Evolutionary conservation across 1,284 basidiomycete species (phyloP), one percentile per base, ranked within the genome.

Genomic region (Apiotrichum sp.): DNA sequence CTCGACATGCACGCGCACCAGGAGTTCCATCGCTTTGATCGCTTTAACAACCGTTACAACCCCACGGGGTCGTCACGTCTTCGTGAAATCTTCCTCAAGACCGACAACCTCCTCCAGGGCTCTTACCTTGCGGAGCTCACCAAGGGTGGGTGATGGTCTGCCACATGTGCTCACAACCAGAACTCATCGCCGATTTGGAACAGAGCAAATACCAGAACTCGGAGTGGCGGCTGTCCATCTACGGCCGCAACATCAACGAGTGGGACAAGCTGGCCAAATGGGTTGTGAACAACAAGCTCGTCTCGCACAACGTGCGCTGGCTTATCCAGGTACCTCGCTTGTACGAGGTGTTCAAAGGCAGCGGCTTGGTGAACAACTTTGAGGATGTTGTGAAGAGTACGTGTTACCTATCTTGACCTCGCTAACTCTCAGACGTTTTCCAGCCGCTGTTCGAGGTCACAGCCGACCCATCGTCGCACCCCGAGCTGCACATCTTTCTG

Each of bases 1-100:
- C 83, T 99, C 47, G 96, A 98, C 71, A 98, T 98, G 96, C 96
- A 98, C 64, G 96, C 96, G 0, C 95, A 98, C 75, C 88, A 91
- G 64, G 75, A 93, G 6, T 98, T 98, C 81, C 95, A 98, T 75
- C 79, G 96, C 16, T 98, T 98, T 70, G 96, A 98, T 79, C 89
- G 92, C 68, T 95, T 93, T 77, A 95, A 95, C 68, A 74, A 78
- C 65, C 66, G 74, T 40, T 74, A 76, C 64, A 75, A 75, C 59
- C 74, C 72, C 9, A 75, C 67, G 61, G 95, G 96, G 56, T 93
- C 97, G 76, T 95, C 91, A 16, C 82, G 96, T 55, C 78, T 99
- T 62, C 81, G 96, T 53, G 96, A 98, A 75, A 98, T 98, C 67
- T 99, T 99, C 79, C 77, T 99, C 63, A 99, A 99, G 80, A 97